Conservation (phyloP, 352 stramenopile species). For the Nothophytophthora sp. region DNA sequence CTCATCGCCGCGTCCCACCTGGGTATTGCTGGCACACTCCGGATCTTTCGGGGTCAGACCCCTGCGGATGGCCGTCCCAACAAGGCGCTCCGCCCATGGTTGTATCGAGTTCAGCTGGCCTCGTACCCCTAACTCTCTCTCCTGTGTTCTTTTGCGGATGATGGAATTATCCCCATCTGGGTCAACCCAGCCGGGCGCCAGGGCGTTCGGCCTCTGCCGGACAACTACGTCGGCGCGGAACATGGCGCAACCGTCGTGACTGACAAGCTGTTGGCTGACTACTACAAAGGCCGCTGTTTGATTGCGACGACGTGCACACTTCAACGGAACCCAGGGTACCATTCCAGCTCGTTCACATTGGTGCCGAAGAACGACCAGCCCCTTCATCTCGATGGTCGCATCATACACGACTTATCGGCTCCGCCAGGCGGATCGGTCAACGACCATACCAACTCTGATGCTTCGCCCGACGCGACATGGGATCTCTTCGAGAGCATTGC, state of each 20-base stretch:
- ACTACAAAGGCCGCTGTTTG: conserved; percentile 5
- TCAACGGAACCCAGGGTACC: background rate
- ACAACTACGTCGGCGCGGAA: background rate
- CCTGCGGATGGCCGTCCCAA: conserved; percentile 4
- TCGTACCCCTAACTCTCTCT: background rate
- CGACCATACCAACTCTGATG: background rate
- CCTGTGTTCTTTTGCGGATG: conserved; percentile 1
- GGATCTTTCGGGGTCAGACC: conserved; percentile 13
- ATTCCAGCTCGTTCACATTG: conserved; percentile 8
- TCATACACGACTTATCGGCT: conserved; percentile 13
- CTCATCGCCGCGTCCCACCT: background rate
- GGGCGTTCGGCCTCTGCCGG: background rate
- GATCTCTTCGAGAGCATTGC: conserved; percentile 5
- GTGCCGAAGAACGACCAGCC: conserved; percentile 10
- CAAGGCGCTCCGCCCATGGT: conserved; percentile 6
- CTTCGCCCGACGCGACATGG: conserved; percentile 2
- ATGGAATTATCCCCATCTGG: too few relatives aligned
- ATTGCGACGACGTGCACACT: background rate
- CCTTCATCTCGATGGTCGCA: background rate
- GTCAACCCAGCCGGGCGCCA: background rate
- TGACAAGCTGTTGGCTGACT: background rate
- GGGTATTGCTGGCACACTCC: conserved; percentile 5
- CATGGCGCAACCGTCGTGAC: background rate
- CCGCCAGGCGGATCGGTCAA: conserved; percentile 1
- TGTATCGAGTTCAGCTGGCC: conserved; percentile 6